phyloP scores from a whole-genome alignment of 371 early-diverging fungal species.

The Globomyces sp. region DNA sequence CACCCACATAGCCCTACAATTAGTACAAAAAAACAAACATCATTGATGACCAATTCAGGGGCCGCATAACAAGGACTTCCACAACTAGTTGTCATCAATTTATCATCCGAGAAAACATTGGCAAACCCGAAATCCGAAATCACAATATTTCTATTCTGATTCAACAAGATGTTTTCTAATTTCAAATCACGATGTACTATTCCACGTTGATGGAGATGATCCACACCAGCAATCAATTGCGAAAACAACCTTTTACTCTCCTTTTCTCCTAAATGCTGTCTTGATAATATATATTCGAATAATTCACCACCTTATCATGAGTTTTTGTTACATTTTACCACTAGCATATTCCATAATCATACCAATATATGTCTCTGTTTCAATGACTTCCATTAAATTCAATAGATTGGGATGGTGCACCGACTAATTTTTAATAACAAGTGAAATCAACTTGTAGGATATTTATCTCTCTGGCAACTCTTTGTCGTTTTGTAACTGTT shows the following conservation, averaged over 20 bases:
- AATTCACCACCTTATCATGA: constrained; percentile 37
- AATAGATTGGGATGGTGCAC: constrained; percentile 53
- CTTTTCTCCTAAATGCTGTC: constrained; percentile 39
- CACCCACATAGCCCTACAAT: constrained; percentile 72
- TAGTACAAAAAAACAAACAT: constrained; percentile 24
- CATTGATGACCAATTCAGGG: constrained; percentile 87
- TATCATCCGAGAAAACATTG: constrained; percentile 55
- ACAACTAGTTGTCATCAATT: constrained; percentile 77
- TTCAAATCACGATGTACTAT: constrained; percentile 97
- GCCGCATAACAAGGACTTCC: constrained; percentile 93
- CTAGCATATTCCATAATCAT: constrained; percentile 56
- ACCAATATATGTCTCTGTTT: constrained; percentile 44
- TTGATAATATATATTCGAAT: constrained; percentile 49
- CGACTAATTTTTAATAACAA: background rate
- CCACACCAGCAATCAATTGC: constrained; percentile 61
- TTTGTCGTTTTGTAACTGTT: constrained; percentile 48
- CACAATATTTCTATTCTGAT: constrained; percentile 75
- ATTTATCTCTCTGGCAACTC: constrained; percentile 54
- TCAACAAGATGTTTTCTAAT: constrained; percentile 81
- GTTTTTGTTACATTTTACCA: constrained; percentile 26
- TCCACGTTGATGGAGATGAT: constrained; percentile 83
- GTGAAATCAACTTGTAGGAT: constrained; percentile 28
- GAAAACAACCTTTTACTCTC: constrained; percentile 59
- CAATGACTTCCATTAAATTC: constrained; percentile 50
- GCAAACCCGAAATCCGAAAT: constrained; percentile 97